Percentiles rank a stretch among this genome's conserved stretches.
phyloP scores from a whole-genome alignment of 2,329 filamentous ascomycete species.

The Apiospora sp. region DNA sequence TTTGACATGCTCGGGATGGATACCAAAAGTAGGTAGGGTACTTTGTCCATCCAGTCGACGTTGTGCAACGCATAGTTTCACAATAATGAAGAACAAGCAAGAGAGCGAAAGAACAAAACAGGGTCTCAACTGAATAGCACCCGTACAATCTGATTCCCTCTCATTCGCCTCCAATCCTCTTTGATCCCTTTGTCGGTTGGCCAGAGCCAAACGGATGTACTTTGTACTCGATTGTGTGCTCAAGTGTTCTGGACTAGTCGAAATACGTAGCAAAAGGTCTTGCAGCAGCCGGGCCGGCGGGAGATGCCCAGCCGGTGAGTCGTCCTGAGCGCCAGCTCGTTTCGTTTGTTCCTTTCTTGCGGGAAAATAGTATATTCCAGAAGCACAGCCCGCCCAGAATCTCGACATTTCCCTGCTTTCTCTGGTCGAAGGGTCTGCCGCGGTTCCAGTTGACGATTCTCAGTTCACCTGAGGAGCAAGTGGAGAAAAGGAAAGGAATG shows the following conservation, averaged over 20 bases:
- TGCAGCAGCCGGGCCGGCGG: not conserved
- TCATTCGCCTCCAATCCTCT: not conserved
- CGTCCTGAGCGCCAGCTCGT: not conserved
- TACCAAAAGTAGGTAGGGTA: not conserved
- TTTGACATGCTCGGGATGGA: slow-evolving; percentile 6
- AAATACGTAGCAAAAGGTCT: not conserved
- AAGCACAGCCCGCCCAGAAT: not conserved
- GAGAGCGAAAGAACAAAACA: not conserved
- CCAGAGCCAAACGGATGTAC: not conserved
- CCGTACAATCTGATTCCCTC: not conserved
- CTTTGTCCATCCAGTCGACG: not conserved
- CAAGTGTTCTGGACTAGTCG: not conserved
- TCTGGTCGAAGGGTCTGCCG: not conserved
- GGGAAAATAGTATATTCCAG: not conserved
- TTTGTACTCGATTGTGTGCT: not conserved
- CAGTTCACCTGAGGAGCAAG: slow-evolving; percentile 11
- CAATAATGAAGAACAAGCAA: slow-evolving; percentile 18
- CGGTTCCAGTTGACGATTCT: not conserved
- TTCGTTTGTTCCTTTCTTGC: not conserved
- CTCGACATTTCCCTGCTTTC: not conserved
- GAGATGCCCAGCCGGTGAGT: not conserved
- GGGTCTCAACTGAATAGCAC: slow-evolving; percentile 3
- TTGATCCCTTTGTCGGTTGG: not conserved
- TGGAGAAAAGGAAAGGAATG: not conserved
- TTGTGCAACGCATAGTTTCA: slow-evolving; percentile 12